These are phyloP conservation scores for Stagonosporopsis cucurbitacearum DNA, from an alignment of 2,329 filamentous ascomycete species.

Conservation along the genomic window DNA sequence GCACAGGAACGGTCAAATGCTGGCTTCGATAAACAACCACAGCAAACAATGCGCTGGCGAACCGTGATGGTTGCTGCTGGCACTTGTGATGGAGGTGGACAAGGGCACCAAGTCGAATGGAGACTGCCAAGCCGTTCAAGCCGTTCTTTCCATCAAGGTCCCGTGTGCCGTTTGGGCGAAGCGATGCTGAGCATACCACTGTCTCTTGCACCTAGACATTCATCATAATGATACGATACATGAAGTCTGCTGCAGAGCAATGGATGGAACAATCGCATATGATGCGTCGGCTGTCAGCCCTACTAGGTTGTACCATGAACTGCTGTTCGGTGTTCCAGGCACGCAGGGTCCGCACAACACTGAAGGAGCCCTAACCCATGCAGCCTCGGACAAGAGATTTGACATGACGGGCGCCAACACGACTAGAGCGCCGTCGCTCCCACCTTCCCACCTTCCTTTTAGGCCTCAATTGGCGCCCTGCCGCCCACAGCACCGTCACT, in stretches of 20 bases:
- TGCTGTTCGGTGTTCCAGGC: constrained; percentile 12
- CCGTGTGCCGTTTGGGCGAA: not conserved
- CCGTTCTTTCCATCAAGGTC: constrained; percentile 6
- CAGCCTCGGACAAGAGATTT: constrained; percentile 16
- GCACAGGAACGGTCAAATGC: not conserved
- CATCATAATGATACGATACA: too few relatives aligned
- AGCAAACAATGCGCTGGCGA: constrained; percentile 7
- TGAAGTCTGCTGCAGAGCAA: not conserved
- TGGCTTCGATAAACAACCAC: not conserved
- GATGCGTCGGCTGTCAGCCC: constrained; percentile 1
- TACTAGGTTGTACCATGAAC: constrained; percentile 4
- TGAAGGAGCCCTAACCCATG: constrained; percentile 6
- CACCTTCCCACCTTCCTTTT: constrained; percentile 10
- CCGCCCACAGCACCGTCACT: not conserved
- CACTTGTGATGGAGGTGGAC: not conserved
- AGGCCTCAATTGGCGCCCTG: constrained; percentile 7
- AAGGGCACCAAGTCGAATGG: constrained; percentile 14
- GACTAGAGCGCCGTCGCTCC: constrained; percentile 13
- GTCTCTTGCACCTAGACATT: too few relatives aligned
- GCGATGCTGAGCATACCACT: not conserved
- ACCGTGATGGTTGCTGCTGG: constrained; percentile 10
- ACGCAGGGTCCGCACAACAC: constrained; percentile 13
- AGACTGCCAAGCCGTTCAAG: constrained; percentile 14
- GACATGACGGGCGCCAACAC: constrained; percentile 20
- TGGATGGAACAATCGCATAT: not conserved